A percentile compares a stretch with the other conserved stretches of the same genome.
Evolutionary conservation across 108 stramenopile genomes (phyloP).

Genomic region (Cyclostephanos tholiformis): DNA sequence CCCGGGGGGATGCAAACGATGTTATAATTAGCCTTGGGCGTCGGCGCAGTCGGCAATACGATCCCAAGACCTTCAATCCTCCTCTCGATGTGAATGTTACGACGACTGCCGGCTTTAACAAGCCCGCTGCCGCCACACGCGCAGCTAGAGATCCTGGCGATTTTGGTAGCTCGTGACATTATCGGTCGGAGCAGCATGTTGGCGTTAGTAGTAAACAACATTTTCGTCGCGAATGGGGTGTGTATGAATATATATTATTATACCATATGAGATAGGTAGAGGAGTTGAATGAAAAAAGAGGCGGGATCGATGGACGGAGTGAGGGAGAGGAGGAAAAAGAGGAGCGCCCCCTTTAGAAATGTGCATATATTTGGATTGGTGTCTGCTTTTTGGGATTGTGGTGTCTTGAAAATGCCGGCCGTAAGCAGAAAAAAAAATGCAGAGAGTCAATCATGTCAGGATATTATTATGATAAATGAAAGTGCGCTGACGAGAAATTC

Average conservation of each 20-base stretch:
- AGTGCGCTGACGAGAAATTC: too few relatives aligned
- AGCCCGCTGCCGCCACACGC: not conserved
- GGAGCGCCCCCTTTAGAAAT: not conserved
- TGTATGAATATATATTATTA: too few relatives aligned
- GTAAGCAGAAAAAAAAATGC: not conserved
- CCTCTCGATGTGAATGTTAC: conserved; percentile 72
- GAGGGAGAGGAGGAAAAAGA: not conserved
- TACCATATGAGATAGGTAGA: too few relatives aligned
- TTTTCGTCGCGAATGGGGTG: not conserved
- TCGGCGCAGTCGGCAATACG: conserved; percentile 71
- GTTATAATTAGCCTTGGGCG: conserved; percentile 89
- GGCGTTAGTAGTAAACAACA: not conserved
- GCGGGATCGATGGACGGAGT: too few relatives aligned
- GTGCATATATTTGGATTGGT: not conserved
- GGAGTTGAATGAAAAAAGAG: too few relatives aligned
- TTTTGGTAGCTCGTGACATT: not conserved
- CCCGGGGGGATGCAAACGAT: conserved; percentile 59
- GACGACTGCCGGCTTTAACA: not conserved
- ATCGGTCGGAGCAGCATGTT: conserved; percentile 12
- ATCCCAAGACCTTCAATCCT: conserved; percentile 73
- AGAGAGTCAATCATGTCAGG: too few relatives aligned
- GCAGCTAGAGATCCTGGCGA: conserved; percentile 4
- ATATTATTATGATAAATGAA: too few relatives aligned
- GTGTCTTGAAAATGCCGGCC: not conserved
- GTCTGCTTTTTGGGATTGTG: not conserved